A percentile compares a stretch with the other conserved stretches of the same genome.
These are phyloP conservation scores for Pecoramyces ruminantium DNA, from an alignment of 192 early-diverging fungal species.

Conservation along the genomic window DNA sequence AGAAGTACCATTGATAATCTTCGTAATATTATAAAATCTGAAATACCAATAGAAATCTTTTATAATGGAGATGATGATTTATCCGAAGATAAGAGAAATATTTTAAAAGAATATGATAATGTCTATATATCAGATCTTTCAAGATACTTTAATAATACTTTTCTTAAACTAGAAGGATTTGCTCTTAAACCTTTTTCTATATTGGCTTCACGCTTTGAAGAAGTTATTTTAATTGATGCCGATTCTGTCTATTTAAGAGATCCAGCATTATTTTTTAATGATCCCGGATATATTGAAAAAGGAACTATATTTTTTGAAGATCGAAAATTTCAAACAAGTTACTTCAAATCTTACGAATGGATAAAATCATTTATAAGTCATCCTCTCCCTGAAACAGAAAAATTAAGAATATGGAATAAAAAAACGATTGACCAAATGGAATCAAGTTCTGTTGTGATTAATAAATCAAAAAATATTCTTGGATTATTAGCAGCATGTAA, in stretches of 20 bases:
- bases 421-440: constrained; percentile 26
- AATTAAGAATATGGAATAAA: constrained; percentile 16
- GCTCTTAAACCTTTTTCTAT: constrained; percentile 50
- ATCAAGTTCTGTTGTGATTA: constrained; percentile 34
- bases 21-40: constrained; percentile 17
- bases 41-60: constrained; percentile 41
- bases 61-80: constrained; percentile 27
- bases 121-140: constrained; percentile 16
- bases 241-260: constrained; percentile 45
- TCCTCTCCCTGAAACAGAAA: constrained; percentile 12
- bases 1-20: constrained; percentile 17
- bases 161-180: constrained; percentile 32
- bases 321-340: constrained; percentile 20
- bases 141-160: constrained; percentile 15
- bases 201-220: constrained; percentile 34
- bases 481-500: constrained; percentile 32
- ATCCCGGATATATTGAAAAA: constrained; percentile 22
- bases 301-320: constrained; percentile 46
- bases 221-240: constrained; percentile 51
- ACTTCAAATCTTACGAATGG: too few species aligned
- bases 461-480: constrained; percentile 26
- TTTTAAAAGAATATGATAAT: constrained; percentile 10
- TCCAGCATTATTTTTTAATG: constrained; percentile 29
- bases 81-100: constrained; percentile 5
- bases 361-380: constrained; percentile 26